Base-by-base conservation (phyloP, 1,284 basidiomycete genomes). In the Trichosporon faecale region DNA sequence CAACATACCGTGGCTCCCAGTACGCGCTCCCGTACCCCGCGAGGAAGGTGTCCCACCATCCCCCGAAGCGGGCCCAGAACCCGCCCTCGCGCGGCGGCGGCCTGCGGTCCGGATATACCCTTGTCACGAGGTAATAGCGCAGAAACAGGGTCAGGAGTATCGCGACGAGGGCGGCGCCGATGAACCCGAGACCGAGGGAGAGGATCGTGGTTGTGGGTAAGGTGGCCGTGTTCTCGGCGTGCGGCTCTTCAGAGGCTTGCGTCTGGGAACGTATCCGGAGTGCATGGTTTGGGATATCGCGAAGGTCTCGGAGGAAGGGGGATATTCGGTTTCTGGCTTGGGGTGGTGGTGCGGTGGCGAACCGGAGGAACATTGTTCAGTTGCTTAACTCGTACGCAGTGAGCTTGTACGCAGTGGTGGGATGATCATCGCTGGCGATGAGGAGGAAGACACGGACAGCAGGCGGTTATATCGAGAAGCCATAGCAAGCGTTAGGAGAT, bases 121-220 rank as follows among this genome's bases (percentile, higher is more conserved):
- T 64, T 7, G 29, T 55, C 1, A 75, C 68, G 27, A 69, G 60
- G 3, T 49, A 12, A 12, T 69, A 40, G 9, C 74, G 72, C 1
- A 75, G 2, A 35, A 71, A 37, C 9, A 69, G 27, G 5, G 75
- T 70, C 9, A 68, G 8, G 40, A 21, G 9, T 3, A 74, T 40
- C 8, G 73, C 65, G 37, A 65, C 27, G 21, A 73, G 25, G 0
- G 75, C 75, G 5, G 75, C 72, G n/a, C 55, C 67, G 64, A 77
- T 65, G 40, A 77, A 77, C 11, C 76, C 75, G 2, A 76, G 70
- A 3, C 75, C 76, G 27, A 77, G 74, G 16, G 73, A 69, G 23
- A 75, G 57, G 31, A 77, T 74, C 11, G 75, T 77, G 2, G 68
- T 49, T 9, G 27, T 33, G 4, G 70, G 66, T 2, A 73, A 64